Conservation (phyloP, 257 asterid species). For the Nicotiana attenuata region DNA sequence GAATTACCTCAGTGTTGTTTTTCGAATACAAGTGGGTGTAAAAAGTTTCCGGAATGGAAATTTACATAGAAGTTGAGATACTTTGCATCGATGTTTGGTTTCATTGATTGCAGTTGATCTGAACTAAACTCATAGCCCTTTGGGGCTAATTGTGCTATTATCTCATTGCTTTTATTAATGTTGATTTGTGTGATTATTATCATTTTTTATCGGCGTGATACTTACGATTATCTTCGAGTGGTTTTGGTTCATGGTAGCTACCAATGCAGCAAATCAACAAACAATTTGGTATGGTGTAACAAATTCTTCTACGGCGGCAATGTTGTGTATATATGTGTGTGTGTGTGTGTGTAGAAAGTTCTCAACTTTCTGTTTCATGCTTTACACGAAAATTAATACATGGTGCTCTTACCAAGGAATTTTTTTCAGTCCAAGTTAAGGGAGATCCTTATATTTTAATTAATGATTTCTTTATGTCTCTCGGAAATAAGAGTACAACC, state of each 20-base stretch:
- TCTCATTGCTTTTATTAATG: background rate
- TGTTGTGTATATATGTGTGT: no score
- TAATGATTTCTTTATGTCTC: background rate
- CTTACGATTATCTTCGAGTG: background rate
- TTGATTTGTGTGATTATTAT: background rate
- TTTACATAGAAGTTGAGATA: background rate
- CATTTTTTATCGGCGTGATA: background rate
- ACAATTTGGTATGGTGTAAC: background rate
- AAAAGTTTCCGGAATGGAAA: background rate
- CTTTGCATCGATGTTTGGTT: background rate
- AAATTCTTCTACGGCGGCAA: background rate
- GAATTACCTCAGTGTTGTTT: background rate
- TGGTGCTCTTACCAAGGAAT: background rate
- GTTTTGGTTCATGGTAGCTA: background rate
- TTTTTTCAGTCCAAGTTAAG: background rate
- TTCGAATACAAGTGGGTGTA: background rate
- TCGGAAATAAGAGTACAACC: background rate
- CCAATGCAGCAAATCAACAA: background rate
- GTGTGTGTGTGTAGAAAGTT: background rate
- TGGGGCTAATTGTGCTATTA: background rate
- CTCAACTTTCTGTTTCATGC: background rate
- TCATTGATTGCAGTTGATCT: background rate
- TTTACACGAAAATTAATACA: background rate
- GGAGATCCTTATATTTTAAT: background rate
- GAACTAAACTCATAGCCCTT: background rate